Conservation (phyloP, 306 rosid species). For the Trifolium dubium region DNA sequence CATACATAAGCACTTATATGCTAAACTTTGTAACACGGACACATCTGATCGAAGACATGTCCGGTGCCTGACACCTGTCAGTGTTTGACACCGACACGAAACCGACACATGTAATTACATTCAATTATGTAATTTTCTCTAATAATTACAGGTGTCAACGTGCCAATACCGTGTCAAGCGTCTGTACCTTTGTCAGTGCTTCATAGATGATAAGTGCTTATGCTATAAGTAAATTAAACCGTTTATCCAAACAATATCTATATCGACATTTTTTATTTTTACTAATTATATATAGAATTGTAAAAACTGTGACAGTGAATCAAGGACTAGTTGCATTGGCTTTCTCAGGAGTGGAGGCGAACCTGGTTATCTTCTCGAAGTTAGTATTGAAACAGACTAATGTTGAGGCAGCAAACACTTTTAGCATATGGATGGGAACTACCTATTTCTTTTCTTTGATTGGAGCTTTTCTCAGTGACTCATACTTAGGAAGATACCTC, state of each 20-base stretch:
- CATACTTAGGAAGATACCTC: slow-evolving; percentile 63
- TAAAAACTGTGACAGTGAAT: slow-evolving; percentile 52
- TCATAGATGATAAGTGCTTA: background rate
- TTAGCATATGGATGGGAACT: slow-evolving; percentile 73
- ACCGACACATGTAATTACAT: too few relatives aligned
- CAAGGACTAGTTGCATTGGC: slow-evolving; percentile 65
- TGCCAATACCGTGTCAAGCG: too few relatives aligned
- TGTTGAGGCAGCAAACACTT: slow-evolving; percentile 67
- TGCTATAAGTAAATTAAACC: background rate
- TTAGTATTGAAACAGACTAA: slow-evolving; percentile 63
- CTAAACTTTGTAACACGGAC: too few relatives aligned
- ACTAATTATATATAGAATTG: slow-evolving; percentile 22
- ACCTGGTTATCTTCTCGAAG: slow-evolving; percentile 64
- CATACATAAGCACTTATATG: background rate
- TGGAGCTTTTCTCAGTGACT: slow-evolving; percentile 72
- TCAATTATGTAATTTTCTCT: too few relatives aligned
- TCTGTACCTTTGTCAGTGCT: too few relatives aligned
- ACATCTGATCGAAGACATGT: too few relatives aligned
- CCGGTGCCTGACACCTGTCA: too few relatives aligned
- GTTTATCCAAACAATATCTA: background rate
- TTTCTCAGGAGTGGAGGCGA: slow-evolving; percentile 68
- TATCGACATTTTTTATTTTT: background rate
- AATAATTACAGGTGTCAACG: too few relatives aligned
- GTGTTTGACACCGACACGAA: too few relatives aligned
- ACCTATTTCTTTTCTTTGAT: slow-evolving; percentile 58